Evolutionary conservation across 345 rosid species (phyloP), one percentile per base, ranked within the genome.

Genomic region (Mallotus nudiflorus): DNA sequence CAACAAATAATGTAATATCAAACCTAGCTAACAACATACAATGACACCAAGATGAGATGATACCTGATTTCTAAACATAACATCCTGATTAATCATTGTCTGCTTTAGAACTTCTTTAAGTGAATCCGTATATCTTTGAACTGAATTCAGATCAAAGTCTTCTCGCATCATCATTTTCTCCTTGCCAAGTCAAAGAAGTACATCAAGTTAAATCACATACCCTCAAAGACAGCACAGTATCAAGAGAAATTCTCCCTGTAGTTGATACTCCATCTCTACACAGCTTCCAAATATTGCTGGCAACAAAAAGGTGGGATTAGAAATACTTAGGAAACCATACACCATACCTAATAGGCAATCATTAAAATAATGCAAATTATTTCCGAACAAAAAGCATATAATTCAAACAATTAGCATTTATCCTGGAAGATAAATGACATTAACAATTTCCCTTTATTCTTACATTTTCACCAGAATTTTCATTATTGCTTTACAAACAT

Each of bases 31-130:
- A 64, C 18, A 35, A 18, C 29, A 33, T 64, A 71, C 13, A n/a
- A 20, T 29, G 44, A 28, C 48, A 24, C 57, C 56, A 31, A 0
- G 40, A 50, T 20, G 44, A 39, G 68, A 59, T 29, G 35, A 61
- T 77, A 85, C 89, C 85, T 85, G 89, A 24, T 74, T 79, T 66
- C 78, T 77, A 64, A 83, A 81, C 35, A 64, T 62, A 52, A 69
- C 12, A 60, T 85, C 89, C 75, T 83, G 89, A 37, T 79, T 58
- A 35, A 83, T 52, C 58, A 85, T 85, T 44, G 84, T 83, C 64
- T 75, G 79, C 71, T 71, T 79, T 56, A 81, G 56, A 61, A 70
- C 67, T 45, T 78, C 84, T 66, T 68, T 56, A 56, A 64, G 57
- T 52, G 84, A 77, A 63, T 68, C 77, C 31, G 68, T 25, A 60